phyloP scores from a whole-genome alignment of 1,139 yeast genomes.

The Kodamaea fungicola region DNA sequence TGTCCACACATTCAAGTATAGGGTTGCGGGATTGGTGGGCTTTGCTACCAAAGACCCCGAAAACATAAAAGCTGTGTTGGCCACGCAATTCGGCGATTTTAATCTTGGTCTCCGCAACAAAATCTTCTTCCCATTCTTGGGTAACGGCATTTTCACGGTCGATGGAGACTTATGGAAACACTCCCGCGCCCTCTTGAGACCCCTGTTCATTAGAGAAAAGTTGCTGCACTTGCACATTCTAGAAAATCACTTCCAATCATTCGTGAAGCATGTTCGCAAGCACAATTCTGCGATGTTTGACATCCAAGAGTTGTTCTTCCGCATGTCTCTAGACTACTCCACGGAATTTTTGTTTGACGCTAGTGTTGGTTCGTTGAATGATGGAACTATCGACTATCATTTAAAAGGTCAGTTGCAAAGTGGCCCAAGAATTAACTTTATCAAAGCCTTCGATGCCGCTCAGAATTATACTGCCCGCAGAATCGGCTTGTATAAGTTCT shows the following conservation, averaged over 20 bases:
- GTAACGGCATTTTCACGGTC: constrained; percentile 57
- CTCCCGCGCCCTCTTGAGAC: constrained; percentile 55
- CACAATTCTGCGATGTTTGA: constrained; percentile 24
- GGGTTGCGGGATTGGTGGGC: constrained; percentile 13
- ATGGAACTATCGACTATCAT: constrained; percentile 25
- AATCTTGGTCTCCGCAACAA: constrained; percentile 47
- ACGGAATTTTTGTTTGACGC: constrained; percentile 42
- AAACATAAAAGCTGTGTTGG: constrained; percentile 37
- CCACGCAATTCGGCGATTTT: constrained; percentile 49
- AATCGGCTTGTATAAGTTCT: constrained; percentile 26
- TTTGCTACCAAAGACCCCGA: constrained; percentile 21
- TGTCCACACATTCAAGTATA: constrained; percentile 2
- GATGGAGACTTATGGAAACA: constrained; percentile 59
- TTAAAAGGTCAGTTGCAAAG: constrained; percentile 12
- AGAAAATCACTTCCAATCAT: constrained; percentile 44
- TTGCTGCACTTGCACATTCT: constrained; percentile 47
- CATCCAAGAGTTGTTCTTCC: constrained; percentile 36
- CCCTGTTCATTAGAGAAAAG: constrained; percentile 57
- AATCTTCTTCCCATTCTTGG: constrained; percentile 43
- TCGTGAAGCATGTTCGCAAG: constrained; percentile 31
- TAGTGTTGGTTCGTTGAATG: constrained; percentile 28
- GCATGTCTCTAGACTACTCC: constrained; percentile 39
- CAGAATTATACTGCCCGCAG: constrained; percentile 30
- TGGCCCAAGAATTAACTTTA: constrained; percentile 26
- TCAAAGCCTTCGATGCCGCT: constrained; percentile 30